phyloP scores from a whole-genome alignment of 2,329 filamentous ascomycete genomes.

The Aspergillus amoenus region DNA sequence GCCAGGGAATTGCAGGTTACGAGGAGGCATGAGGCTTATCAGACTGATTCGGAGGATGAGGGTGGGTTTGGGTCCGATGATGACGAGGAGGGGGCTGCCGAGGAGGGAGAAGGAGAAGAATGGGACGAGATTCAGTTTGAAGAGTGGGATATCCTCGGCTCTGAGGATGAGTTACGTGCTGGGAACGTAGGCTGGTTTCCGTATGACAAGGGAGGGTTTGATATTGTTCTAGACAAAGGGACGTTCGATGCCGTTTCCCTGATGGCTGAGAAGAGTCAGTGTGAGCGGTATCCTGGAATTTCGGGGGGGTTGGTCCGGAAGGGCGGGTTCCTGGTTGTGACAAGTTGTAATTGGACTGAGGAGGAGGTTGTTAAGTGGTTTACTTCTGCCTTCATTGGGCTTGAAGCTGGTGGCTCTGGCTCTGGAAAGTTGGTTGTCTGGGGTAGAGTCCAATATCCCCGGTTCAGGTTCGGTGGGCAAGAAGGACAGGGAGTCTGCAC shows the following conservation, averaged over 20 bases:
- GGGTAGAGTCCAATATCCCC: conserved; percentile 74
- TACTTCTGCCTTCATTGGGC: conserved; percentile 39
- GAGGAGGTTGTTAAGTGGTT: conserved; percentile 82
- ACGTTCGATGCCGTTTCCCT: conserved; percentile 94
- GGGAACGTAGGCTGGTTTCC: conserved; percentile 39
- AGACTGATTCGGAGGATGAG: conserved; percentile 28
- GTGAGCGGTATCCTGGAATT: conserved; percentile 71
- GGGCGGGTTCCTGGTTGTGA: conserved; percentile 77
- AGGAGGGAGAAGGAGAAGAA: conserved; percentile 23
- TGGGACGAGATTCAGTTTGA: conserved; percentile 48
- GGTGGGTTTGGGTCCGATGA: conserved; percentile 33
- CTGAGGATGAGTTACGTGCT: conserved; percentile 32
- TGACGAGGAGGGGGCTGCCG: conserved; percentile 32
- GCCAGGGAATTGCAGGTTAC: conserved; percentile 61
- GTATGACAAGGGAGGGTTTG: conserved; percentile 61
- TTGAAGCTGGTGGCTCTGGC: conserved; percentile 21
- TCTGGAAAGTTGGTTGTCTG: conserved; percentile 57
- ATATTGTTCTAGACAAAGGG: conserved; percentile 94
- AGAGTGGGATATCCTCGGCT: conserved; percentile 64
- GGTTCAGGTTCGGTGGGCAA: conserved; percentile 84
- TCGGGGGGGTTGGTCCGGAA: conserved; percentile 67
- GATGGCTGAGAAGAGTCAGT: conserved; percentile 56
- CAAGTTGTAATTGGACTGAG: conserved; percentile 98
- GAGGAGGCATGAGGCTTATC: conserved; percentile 36
- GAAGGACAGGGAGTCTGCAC: conserved; percentile 89